A percentile compares a stretch with the other conserved stretches of the same genome.
These are phyloP conservation scores for Leishmania major DNA, from an alignment of 208 protist species.

Conservation along the genomic window DNA sequence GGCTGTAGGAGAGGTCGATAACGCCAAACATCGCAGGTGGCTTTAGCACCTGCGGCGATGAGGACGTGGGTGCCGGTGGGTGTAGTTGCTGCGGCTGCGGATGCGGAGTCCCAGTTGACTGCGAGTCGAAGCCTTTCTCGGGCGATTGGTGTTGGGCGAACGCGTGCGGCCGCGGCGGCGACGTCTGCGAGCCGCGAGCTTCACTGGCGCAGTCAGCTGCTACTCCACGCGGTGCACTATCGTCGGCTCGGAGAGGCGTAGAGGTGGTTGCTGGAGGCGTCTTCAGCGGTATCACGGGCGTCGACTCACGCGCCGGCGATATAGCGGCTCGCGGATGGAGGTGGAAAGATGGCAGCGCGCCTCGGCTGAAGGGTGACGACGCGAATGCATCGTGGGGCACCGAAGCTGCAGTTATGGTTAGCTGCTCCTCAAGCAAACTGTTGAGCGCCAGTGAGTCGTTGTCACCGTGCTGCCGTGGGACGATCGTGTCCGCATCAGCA, in stretches of 20 bases:
- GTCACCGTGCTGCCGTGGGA: constrained; percentile 9
- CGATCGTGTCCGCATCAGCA: constrained; percentile 1
- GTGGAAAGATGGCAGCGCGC: not conserved
- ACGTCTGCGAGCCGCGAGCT: not conserved
- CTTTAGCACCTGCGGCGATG: not conserved
- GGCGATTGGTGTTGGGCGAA: not conserved
- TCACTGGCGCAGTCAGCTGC: not conserved
- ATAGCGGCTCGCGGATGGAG: not conserved
- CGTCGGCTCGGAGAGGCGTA: not conserved
- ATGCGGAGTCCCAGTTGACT: not conserved
- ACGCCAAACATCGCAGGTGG: constrained; percentile 38
- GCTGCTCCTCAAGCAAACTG: constrained; percentile 3
- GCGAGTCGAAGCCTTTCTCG: not conserved
- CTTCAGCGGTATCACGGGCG: not conserved
- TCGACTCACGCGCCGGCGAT: not conserved
- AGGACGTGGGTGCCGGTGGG: not conserved
- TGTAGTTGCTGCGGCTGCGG: not conserved
- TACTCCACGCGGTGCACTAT: not conserved
- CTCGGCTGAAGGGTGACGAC: not conserved
- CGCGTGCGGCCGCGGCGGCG: constrained; percentile 15
- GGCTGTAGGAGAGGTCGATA: constrained; percentile 27
- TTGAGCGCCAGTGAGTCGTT: constrained; percentile 18
- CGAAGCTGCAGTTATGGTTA: constrained; percentile 1
- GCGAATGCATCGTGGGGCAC: not conserved
- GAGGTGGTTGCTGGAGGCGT: not conserved